A percentile compares a stretch with the other conserved stretches of the same genome.
Evolutionary conservation across 495 filamentous ascomycete genomes (phyloP).

Genomic region (Pseudomonodictys pantanalensis): DNA sequence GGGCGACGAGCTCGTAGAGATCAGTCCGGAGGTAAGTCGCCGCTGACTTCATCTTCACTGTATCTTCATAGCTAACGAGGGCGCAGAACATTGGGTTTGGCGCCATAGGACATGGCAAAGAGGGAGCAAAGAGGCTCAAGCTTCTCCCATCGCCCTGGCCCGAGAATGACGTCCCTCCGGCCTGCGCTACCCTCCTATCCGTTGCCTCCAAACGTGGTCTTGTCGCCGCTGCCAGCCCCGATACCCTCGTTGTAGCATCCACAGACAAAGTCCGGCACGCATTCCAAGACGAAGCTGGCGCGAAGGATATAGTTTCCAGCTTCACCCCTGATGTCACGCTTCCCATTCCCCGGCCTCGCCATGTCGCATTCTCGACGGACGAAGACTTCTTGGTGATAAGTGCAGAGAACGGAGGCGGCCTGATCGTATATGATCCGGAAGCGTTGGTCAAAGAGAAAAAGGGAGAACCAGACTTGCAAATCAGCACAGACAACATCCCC

Average conservation of each 20-base stretch:
- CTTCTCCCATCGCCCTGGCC: conserved; percentile 80
- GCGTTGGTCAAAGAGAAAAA: conserved; percentile 61
- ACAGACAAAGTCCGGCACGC: conserved; percentile 76
- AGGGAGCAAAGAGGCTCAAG: conserved; percentile 74
- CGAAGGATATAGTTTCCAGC: conserved; percentile 57
- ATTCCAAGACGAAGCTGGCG: conserved; percentile 53
- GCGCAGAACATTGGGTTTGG: conserved; percentile 76
- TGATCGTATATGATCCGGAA: conserved; percentile 76
- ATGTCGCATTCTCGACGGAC: conserved; percentile 83
- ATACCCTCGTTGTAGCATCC: conserved; percentile 68
- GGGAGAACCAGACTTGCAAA: conserved; percentile 66
- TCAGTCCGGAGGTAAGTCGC: conserved; percentile 25
- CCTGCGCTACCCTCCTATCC: conserved; percentile 80
- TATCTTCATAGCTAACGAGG: conserved; percentile 13
- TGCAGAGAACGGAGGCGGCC: conserved; percentile 75
- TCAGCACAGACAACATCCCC: conserved; percentile 70
- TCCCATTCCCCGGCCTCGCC: conserved; percentile 72
- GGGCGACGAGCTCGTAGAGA: conserved; percentile 55
- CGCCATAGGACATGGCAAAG: conserved; percentile 51
- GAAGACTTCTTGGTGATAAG: conserved; percentile 81
- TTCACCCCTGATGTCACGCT: conserved; percentile 75
- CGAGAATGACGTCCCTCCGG: conserved; percentile 63
- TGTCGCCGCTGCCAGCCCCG: conserved; percentile 82
- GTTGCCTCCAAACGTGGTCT: conserved; percentile 78
- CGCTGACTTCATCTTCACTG: not conserved